Conservation (phyloP, 2,329 filamentous ascomycete species). For the Fusarium sarcochroum region DNA sequence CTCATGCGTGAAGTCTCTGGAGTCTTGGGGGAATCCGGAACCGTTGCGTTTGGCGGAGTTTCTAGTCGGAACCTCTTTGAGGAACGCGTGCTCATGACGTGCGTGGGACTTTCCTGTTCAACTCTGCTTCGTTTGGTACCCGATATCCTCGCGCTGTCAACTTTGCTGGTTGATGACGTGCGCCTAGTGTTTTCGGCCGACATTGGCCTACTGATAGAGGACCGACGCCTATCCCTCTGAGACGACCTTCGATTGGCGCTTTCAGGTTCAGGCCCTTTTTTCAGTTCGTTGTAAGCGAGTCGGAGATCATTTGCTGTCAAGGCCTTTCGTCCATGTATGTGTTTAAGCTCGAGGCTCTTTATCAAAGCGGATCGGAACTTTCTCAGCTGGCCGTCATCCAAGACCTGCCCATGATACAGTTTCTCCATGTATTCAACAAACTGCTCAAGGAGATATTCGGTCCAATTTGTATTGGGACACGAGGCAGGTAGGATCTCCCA, state of each 20-base stretch:
- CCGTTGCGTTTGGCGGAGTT: not conserved
- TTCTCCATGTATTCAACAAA: not conserved
- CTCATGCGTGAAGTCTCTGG: too few relatives aligned
- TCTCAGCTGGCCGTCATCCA: not conserved
- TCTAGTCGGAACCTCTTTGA: not conserved
- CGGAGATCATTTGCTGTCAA: not conserved
- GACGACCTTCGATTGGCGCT: too few relatives aligned
- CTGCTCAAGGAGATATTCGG: not conserved
- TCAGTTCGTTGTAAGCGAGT: too few relatives aligned
- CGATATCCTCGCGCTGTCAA: too few relatives aligned
- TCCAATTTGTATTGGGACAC: not conserved
- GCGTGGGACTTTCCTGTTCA: not conserved
- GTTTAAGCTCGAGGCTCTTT: not conserved
- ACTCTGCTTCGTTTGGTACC: not conserved
- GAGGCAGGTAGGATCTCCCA: not conserved
- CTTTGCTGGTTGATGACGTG: not conserved
- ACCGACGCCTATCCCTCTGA: too few relatives aligned
- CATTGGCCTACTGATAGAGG: not conserved
- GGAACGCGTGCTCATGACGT: not conserved
- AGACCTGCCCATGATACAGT: not conserved
- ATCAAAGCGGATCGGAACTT: not conserved
- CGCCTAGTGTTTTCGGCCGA: not conserved
- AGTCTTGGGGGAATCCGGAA: not conserved
- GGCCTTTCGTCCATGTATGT: not conserved
- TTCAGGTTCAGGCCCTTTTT: not conserved